A percentile compares a stretch with the other conserved stretches of the same genome.
Conservation (phyloP, 257 asterid genomes). For the Jacaranda copaia region DNA sequence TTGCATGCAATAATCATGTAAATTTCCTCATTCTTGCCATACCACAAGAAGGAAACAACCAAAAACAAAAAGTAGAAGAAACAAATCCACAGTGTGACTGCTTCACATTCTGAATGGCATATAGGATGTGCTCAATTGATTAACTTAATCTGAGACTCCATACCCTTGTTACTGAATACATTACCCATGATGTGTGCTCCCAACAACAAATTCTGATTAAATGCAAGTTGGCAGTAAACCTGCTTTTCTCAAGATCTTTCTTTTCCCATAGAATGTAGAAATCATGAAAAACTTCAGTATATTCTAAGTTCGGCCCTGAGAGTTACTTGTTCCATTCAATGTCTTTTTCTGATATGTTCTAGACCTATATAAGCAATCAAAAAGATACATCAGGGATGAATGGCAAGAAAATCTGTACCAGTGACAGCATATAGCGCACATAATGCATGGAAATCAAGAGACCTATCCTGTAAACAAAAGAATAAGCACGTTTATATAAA, state of each 20-base stretch:
- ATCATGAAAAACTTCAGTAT: neutral
- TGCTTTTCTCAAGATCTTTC: neutral
- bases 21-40: too few species aligned
- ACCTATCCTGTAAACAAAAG: constrained; percentile 69
- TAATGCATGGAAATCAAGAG: constrained; percentile 79
- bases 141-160: neutral
- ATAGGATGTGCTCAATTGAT: neutral
- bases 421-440: constrained; percentile 93
- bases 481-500: constrained; percentile 22
- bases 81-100: too few species aligned
- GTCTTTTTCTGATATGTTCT: neutral
- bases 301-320: neutral
- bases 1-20: neutral
- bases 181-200: too few species aligned
- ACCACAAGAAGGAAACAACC: too few species aligned
- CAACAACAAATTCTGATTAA: too few species aligned
- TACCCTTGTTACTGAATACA: too few species aligned
- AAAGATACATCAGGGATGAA: constrained; percentile 28
- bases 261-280: neutral
- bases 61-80: too few species aligned
- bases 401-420: constrained; percentile 54
- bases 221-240: too few species aligned
- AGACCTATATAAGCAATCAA: neutral
- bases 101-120: too few species aligned
- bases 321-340: neutral